Evolutionary conservation across 2,329 filamentous ascomycete species (phyloP).

Genomic region (Gliomastix tumulicola): DNA sequence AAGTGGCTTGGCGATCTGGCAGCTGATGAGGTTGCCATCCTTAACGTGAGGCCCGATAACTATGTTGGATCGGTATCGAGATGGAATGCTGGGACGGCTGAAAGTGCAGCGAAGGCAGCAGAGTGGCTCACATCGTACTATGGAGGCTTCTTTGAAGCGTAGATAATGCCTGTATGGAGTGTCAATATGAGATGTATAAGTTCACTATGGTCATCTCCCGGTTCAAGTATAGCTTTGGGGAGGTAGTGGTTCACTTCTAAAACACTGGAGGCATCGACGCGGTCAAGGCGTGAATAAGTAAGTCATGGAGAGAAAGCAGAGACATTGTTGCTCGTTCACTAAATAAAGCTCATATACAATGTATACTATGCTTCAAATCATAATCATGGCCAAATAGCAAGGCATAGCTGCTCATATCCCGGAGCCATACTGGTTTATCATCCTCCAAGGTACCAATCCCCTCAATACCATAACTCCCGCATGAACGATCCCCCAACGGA

Average conservation of each 20-base stretch:
- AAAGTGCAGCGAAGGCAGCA: slow-evolving; percentile 43
- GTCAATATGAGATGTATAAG: no score
- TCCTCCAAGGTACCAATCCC: slow-evolving; percentile 19
- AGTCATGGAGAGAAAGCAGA: no score
- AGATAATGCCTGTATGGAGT: no score
- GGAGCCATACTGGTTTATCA: slow-evolving; percentile 19
- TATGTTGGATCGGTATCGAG: slow-evolving; percentile 61
- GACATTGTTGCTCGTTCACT: no score
- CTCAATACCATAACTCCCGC: slow-evolving; percentile 51
- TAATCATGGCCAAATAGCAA: no score
- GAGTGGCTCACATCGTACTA: slow-evolving; percentile 50
- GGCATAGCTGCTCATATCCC: no score
- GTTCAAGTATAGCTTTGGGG: neutral
- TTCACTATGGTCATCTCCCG: neutral
- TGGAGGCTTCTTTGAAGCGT: slow-evolving; percentile 36
- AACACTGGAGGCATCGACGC: no score
- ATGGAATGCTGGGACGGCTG: slow-evolving; percentile 44
- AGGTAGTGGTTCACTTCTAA: no score
- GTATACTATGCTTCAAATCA: no score
- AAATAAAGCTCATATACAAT: no score
- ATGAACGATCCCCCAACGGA: slow-evolving; percentile 56
- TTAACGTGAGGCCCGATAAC: slow-evolving; percentile 66
- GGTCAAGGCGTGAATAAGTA: no score
- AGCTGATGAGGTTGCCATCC: slow-evolving; percentile 51
- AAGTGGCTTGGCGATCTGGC: slow-evolving; percentile 62